Evolutionary conservation across 176 grass and related monocot species (phyloP).

Genomic region (Musa beccarii): DNA sequence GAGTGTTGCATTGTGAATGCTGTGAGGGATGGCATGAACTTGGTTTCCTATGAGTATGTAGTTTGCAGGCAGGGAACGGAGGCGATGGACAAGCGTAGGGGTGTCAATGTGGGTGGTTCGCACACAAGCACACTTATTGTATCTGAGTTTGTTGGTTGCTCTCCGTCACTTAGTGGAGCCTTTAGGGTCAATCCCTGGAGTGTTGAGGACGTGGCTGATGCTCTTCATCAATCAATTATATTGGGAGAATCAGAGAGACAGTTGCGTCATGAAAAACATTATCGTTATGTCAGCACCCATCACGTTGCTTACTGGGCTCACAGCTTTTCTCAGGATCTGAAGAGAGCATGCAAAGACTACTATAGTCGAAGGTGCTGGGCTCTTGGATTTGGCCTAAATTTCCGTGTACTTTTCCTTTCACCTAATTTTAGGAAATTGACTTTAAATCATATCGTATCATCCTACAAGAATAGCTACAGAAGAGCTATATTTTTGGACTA

Average conservation of each 20-base stretch:
- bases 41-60: constrained; percentile 73
- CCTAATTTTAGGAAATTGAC: constrained; percentile 65
- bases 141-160: constrained; percentile 78
- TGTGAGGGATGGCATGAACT: constrained; percentile 84
- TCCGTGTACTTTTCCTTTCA: constrained; percentile 65
- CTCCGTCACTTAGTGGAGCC: constrained; percentile 78
- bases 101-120: constrained; percentile 15
- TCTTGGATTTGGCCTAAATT: constrained; percentile 65
- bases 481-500: constrained; percentile 79
- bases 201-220: constrained; percentile 66
- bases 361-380: constrained; percentile 64
- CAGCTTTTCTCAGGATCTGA: constrained; percentile 66
- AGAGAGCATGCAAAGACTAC: constrained; percentile 65
- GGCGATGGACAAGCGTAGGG: constrained; percentile 37
- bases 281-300: constrained; percentile 59
- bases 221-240: constrained; percentile 42
- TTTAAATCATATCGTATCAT: constrained; percentile 32
- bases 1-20: constrained; percentile 86
- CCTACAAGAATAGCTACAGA: constrained; percentile 54
- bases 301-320: constrained; percentile 62
- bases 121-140: constrained; percentile 68
- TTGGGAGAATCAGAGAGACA: constrained; percentile 41
- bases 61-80: constrained; percentile 70
- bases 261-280: constrained; percentile 69
- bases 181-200: constrained; percentile 87